Evolutionary conservation across 768 basidiomycete species (phyloP), one percentile per base, ranked within the genome.

Genomic region (Hygrocybe punicea): DNA sequence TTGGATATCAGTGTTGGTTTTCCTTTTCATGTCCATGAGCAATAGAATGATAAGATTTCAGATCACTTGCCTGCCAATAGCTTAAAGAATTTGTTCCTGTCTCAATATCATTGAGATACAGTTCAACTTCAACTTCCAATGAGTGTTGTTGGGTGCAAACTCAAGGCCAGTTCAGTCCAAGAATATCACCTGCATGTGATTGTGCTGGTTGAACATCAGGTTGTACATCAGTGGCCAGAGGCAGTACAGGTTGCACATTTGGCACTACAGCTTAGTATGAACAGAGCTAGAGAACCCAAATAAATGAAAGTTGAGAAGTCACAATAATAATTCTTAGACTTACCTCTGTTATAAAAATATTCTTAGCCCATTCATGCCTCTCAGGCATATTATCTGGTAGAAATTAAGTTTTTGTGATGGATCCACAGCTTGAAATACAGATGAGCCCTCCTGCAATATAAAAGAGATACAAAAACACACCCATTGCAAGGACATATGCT

Each of bases 401-500:
- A 17, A 25, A 21, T n/a, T n/a, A 16, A 57, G 37, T 40, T 57
- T 57, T 11, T 34, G 51, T n/a, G 50, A 34, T 17, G 56, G 56
- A 51, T 57, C 49, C 14, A 57, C 24, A 33, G 49, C 56, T 57
- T 21, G 5, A 52, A 9, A 51, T 13, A 17, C 19, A 34, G 44
- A 52, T 39, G 51, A 37, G 17, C 13, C 8, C 16, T 11, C 48
- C n/a, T 56, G 16, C 2, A 11, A 16, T 35, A 33, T 25, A 33
- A 35, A 21, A 29, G 16, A 21, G 47, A n/a, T 16, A 35, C n/a
- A n/a, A 44, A 44, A 44, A n/a, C 58, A 49, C 55, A 70, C 65
- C 19, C 58, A 69, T 66, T 14, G 67, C 59, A 37, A 70, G 45
- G 5, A 55, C 48, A 58, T 67, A 69, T 14, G 67, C 70, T 11